phyloP scores from a whole-genome alignment of 140 eudicot genomes.

The Erigeron philadelphicus region DNA sequence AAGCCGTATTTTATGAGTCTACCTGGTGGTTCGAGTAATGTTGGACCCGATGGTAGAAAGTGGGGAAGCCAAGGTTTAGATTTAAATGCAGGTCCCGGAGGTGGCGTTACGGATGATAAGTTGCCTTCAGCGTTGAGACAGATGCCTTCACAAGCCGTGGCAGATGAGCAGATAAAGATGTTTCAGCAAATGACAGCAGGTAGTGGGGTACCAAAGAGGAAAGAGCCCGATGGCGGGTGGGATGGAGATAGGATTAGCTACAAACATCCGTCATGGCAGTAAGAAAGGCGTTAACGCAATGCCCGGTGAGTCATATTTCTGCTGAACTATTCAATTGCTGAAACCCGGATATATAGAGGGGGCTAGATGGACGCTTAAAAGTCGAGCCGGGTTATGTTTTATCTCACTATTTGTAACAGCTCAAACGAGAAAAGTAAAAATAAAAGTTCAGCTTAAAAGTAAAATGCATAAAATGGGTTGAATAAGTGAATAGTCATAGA shows the following conservation, averaged over 20 bases:
- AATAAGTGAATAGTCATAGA: too few species aligned
- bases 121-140: constrained; percentile 41
- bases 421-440: too few species aligned
- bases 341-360: too few species aligned
- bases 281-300: constrained; percentile 19
- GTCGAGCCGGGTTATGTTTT: too few species aligned
- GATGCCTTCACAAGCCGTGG: constrained; percentile 45
- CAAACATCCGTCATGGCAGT: constrained; percentile 63
- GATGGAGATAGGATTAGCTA: constrained; percentile 52
- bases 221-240: constrained; percentile 86
- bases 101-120: constrained; percentile 45
- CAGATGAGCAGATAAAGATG: constrained; percentile 65
- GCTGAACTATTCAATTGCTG: too few species aligned
- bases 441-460: too few species aligned
- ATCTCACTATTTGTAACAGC: too few species aligned
- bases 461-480: too few species aligned
- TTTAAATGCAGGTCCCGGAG: constrained; percentile 72
- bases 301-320: constrained; percentile 21
- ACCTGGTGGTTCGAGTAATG: constrained; percentile 47
- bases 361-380: too few species aligned
- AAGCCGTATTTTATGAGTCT: constrained; percentile 57
- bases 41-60: constrained; percentile 46
- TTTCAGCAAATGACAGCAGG: constrained; percentile 43
- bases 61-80: constrained; percentile 76
- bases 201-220: constrained; percentile 59